Evolutionary conservation across 23 red algal genomes (phyloP), one percentile per base, ranked within the genome.

Genomic region (Cyanidium caldarium): DNA sequence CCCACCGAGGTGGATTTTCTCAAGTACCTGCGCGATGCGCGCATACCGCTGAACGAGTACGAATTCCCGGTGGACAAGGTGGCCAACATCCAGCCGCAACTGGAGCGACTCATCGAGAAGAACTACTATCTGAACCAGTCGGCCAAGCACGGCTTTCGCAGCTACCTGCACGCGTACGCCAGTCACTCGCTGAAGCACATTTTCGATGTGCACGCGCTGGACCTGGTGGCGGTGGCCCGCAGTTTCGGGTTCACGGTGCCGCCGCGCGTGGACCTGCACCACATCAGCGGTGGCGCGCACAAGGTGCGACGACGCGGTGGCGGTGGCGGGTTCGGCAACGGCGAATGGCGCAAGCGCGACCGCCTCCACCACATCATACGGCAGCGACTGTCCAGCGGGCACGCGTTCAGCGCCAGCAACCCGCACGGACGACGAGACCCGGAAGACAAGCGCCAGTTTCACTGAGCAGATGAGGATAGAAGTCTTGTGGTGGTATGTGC

Each of bases 11-110:
- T 89, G 33, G 80, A 51, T 10, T 98, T 98, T 74, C 75, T 98
- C 38, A 71, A 86, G 58, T 82, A 86, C 46, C 68, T 98, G 26
- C 73, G 75, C 46, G 84, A 80, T 2, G 92, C 85, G 0, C 72
- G 73, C 26, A 79, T 98, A 12, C 92, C 92, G 19, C 46, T 88
- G n/a, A 84, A 88, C 79, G 92, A 98, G 58, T 98, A 98, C 61
- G 92, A 98, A 66, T 86, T 98, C 58, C 76, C 92, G 0, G 73
- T 65, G 51, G 69, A 76, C 30, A 98, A 98, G 58, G 39, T 98
- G 12, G 85, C 80, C 17, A 80, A 78, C 29, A 81, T 98, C 39
- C 92, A 98, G 74, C 76, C 84, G 35, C 92, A 87, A 45, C 82
- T 98, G 33, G 92, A 98, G 65, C 72, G 76, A 57, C 45, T 98